Evolutionary conservation across 2,329 filamentous ascomycete genomes (phyloP).

Genomic region (Alternaria ventricosa): DNA sequence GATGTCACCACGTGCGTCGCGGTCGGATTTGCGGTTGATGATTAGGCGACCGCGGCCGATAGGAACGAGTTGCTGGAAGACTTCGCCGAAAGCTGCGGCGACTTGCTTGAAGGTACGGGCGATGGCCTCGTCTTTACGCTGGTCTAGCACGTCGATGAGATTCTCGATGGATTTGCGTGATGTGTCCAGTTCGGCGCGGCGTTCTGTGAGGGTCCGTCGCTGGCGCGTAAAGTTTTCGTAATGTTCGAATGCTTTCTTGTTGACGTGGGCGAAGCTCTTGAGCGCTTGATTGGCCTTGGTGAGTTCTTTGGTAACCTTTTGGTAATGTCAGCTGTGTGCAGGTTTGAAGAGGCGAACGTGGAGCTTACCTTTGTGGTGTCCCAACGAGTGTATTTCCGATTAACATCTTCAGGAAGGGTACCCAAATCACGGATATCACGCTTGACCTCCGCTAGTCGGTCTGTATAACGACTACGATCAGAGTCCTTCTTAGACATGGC

Average conservation of each 20-base stretch:
- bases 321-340: constrained; percentile 21
- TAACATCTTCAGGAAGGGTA: constrained; percentile 90
- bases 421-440: constrained; percentile 92
- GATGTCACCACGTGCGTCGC: constrained; percentile 61
- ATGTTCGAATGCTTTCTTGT: constrained; percentile 99
- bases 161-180: constrained; percentile 89
- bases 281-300: constrained; percentile 91
- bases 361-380: constrained; percentile 73
- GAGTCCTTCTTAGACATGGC: constrained; percentile 90
- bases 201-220: constrained; percentile 82
- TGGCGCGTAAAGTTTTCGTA: constrained; percentile 97
- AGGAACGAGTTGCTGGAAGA: constrained; percentile 94
- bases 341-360: neutral
- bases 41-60: constrained; percentile 89
- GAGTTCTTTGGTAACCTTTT: constrained; percentile 61
- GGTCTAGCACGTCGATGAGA: constrained; percentile 89
- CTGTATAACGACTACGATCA: constrained; percentile 79
- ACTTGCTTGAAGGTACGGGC: constrained; percentile 99
- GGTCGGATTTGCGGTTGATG: constrained; percentile 89
- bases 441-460: constrained; percentile 79
- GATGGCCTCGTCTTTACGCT: constrained; percentile 96
- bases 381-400: constrained; percentile 86
- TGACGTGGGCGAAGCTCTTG: constrained; percentile 97
- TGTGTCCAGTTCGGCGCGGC: constrained; percentile 84
- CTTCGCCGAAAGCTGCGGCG: constrained; percentile 86